Evolutionary conservation across 2,329 filamentous ascomycete species (phyloP).

Genomic region (Neofusicoccum sp.): DNA sequence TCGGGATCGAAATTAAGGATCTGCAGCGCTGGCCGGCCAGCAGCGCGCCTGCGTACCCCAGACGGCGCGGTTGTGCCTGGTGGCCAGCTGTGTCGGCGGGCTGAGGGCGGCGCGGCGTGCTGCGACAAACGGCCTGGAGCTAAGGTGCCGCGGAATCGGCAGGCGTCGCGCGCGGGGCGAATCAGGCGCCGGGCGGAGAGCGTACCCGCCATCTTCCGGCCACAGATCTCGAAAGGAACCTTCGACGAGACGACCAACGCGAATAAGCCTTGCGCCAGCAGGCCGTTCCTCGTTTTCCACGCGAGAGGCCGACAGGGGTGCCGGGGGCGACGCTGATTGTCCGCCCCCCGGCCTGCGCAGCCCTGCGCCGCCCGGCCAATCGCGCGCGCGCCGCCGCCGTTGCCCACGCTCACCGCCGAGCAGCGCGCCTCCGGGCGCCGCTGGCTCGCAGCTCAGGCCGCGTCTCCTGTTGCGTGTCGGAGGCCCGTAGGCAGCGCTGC

Average conservation of each 20-base stretch:
- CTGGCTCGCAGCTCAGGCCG: not conserved
- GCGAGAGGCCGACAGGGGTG: slow-evolving; percentile 6
- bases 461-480: not conserved
- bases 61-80: slow-evolving; percentile 10
- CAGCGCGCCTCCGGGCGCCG: slow-evolving; percentile 2
- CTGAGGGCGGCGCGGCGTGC: not conserved
- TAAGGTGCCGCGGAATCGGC: slow-evolving; percentile 13
- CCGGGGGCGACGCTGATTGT: not conserved
- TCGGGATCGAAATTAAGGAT: slow-evolving; percentile 12
- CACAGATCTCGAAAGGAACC: slow-evolving; percentile 16
- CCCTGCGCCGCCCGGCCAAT: slow-evolving; percentile 9
- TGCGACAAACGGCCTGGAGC: slow-evolving; percentile 14
- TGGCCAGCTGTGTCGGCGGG: not conserved
- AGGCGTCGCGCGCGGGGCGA: slow-evolving; percentile 2
- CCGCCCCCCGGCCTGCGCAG: slow-evolving; percentile 5
- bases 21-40: slow-evolving; percentile 13
- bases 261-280: slow-evolving; percentile 13
- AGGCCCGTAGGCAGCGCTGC: not conserved
- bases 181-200: not conserved
- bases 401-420: slow-evolving; percentile 12
- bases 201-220: slow-evolving; percentile 11
- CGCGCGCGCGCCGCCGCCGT: not conserved
- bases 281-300: slow-evolving; percentile 16
- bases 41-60: slow-evolving; percentile 9
- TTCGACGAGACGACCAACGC: slow-evolving; percentile 15